Evolutionary conservation across 768 basidiomycete genomes (phyloP).

Genomic region (Suillus variegatus): DNA sequence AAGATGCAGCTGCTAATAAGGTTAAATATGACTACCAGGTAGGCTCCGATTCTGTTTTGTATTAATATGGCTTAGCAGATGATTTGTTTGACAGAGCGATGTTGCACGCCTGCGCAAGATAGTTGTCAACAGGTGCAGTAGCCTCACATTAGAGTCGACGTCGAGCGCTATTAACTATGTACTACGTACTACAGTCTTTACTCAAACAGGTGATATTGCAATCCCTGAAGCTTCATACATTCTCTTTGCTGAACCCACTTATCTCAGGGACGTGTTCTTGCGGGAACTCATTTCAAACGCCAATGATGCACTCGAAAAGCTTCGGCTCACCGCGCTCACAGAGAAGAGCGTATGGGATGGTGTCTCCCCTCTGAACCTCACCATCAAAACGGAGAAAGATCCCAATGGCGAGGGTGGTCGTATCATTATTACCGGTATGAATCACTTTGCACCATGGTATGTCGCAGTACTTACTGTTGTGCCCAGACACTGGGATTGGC

Average conservation of each 20-base stretch:
- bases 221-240: not conserved
- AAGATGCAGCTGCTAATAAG: constrained; percentile 43
- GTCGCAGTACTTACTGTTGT: constrained; percentile 8
- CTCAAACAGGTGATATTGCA: constrained; percentile 63
- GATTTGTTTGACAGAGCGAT: constrained; percentile 64
- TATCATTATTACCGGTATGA: constrained; percentile 71
- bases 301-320: constrained; percentile 96
- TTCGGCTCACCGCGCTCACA: constrained; percentile 81
- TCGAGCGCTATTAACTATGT: not conserved
- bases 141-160: constrained; percentile 4
- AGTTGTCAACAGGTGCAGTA: constrained; percentile 78
- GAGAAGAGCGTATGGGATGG: constrained; percentile 74
- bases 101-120: constrained; percentile 91
- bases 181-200: constrained; percentile 57
- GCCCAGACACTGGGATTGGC: constrained; percentile 89
- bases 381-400: constrained; percentile 73
- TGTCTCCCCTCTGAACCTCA: constrained; percentile 80
- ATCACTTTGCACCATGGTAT: not conserved
- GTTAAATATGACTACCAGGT: constrained; percentile 77
- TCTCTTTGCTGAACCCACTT: constrained; percentile 8
- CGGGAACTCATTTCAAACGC: constrained; percentile 93
- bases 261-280: constrained; percentile 72
- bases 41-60: constrained; percentile 11
- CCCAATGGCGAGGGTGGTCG: constrained; percentile 70
- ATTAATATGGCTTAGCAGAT: constrained; percentile 1